These are phyloP conservation scores for Pachysolen tannophilus DNA, from an alignment of 805 yeast genomes.

Conservation along the genomic window DNA sequence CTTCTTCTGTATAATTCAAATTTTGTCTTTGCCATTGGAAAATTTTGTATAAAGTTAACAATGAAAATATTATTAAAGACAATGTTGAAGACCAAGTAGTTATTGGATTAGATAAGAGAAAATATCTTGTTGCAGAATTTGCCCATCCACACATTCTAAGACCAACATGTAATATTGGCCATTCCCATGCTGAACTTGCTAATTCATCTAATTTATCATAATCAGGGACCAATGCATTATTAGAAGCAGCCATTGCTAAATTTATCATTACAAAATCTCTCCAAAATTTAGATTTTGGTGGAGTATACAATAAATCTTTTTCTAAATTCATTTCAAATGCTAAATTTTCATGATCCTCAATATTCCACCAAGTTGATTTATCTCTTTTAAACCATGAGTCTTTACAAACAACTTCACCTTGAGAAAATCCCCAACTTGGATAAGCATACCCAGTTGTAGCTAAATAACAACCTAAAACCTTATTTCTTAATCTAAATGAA, in stretches of 20 bases:
- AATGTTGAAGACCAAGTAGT: conserved; percentile 55
- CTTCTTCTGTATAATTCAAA: conserved; percentile 16
- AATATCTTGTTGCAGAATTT: conserved; percentile 45
- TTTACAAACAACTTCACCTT: conserved; percentile 80
- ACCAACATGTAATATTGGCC: conserved; percentile 67
- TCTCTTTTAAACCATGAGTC: conserved; percentile 42
- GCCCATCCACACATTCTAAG: conserved; percentile 77
- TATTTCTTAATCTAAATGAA: conserved; percentile 67
- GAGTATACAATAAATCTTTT: conserved; percentile 20
- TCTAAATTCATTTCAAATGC: conserved; percentile 26
- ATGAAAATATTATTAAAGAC: conserved; percentile 35
- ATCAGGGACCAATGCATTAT: conserved; percentile 77
- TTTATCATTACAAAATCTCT: conserved; percentile 66
- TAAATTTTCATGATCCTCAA: conserved; percentile 59
- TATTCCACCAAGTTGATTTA: conserved; percentile 73
- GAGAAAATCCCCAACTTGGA: conserved; percentile 98
- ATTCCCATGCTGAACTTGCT: conserved; percentile 76
- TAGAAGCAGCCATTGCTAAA: conserved; percentile 77
- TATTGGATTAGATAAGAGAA: conserved; percentile 58
- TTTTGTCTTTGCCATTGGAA: conserved; percentile 67
- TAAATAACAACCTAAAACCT: conserved; percentile 70
- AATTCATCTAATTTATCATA: conserved; percentile 60
- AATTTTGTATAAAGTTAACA: conserved; percentile 29
- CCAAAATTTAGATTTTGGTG: conserved; percentile 48
- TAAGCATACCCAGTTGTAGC: conserved; percentile 74